phyloP scores from a whole-genome alignment of 2,329 filamentous ascomycete genomes.

The Talaromyces islandicus region DNA sequence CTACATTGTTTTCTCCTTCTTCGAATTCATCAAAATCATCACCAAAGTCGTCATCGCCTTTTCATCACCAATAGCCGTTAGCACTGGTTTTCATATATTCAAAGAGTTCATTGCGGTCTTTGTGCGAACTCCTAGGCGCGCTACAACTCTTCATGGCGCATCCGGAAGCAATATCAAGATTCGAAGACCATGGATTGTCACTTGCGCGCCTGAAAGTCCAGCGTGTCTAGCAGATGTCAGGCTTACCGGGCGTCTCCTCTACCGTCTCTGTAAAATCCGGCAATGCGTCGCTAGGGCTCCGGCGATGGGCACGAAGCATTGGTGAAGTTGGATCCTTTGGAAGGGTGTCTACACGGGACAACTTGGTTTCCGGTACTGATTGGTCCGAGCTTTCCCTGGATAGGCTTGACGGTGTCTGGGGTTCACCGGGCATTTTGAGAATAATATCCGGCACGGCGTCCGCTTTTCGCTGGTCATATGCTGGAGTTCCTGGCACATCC shows the following conservation, averaged over 20 bases:
- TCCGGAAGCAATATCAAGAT: conserved; percentile 47
- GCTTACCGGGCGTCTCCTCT: conserved; percentile 53
- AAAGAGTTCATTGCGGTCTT: conserved; percentile 1
- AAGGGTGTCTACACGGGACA: conserved; percentile 38
- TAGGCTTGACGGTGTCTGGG: conserved; percentile 17
- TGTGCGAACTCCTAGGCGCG: conserved; percentile 3
- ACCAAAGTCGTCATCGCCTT: conserved; percentile 61
- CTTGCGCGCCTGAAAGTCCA: conserved; percentile 47
- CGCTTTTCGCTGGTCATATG: conserved; percentile 50
- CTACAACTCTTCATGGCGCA: conserved; percentile 33
- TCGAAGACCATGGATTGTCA: conserved; percentile 58
- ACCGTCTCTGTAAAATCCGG: conserved; percentile 39
- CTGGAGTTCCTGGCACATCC: conserved; percentile 56
- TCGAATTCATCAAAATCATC: conserved; percentile 52
- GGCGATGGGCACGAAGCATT: conserved; percentile 32
- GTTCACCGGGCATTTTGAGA: conserved; percentile 40
- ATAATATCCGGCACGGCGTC: conserved; percentile 57
- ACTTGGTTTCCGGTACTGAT: conserved; percentile 37
- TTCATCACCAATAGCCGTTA: conserved; percentile 49
- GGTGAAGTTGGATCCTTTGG: conserved; percentile 26
- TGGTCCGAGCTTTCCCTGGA: conserved; percentile 17
- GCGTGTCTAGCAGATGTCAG: conserved; percentile 18
- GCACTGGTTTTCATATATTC: conserved; percentile 13
- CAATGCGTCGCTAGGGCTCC: conserved; percentile 36
- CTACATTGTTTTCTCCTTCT: conserved; percentile 45